Conservation (phyloP, 2,329 filamentous ascomycete species). For the Monascus ruber region DNA sequence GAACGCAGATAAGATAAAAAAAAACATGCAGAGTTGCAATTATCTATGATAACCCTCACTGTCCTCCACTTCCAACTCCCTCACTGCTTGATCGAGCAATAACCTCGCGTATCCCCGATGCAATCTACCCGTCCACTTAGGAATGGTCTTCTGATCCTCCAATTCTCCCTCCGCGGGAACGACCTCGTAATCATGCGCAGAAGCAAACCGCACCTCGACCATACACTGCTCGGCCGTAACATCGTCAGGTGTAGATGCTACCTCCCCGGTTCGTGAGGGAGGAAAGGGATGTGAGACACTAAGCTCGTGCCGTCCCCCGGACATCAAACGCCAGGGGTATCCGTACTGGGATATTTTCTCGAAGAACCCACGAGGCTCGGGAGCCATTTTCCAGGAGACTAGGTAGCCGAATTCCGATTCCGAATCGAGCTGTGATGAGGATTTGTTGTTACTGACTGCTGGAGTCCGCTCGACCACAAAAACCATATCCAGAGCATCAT, state of each 20-base stretch:
- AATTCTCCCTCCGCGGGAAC: slow-evolving; percentile 8
- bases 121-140: slow-evolving; percentile 11
- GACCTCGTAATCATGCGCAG: slow-evolving; percentile 17
- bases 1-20: too few relatives aligned
- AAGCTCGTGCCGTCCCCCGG: slow-evolving; percentile 15
- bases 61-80: slow-evolving; percentile 4
- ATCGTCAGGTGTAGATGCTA: slow-evolving; percentile 1
- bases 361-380: slow-evolving; percentile 12
- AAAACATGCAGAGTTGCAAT: too few relatives aligned
- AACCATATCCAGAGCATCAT: slow-evolving; percentile 10
- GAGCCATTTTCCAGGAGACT: slow-evolving; percentile 9
- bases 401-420: slow-evolving; percentile 1
- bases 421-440: too few relatives aligned
- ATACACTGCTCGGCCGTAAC: slow-evolving; percentile 1
- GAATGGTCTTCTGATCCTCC: slow-evolving; percentile 13
- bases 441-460: background rate
- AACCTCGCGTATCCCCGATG: slow-evolving; percentile 17
- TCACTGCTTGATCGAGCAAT: slow-evolving; percentile 13
- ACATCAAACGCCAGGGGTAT: slow-evolving; percentile 18
- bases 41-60: too few relatives aligned
- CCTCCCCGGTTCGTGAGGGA: background rate
- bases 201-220: slow-evolving; percentile 17
- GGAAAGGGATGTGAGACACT: slow-evolving; percentile 14
- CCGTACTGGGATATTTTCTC: slow-evolving; percentile 16
- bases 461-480: slow-evolving; percentile 9